Base-by-base conservation (phyloP, 345 rosid genomes). In the thale cress (Arabidopsis thaliana) region DNA sequence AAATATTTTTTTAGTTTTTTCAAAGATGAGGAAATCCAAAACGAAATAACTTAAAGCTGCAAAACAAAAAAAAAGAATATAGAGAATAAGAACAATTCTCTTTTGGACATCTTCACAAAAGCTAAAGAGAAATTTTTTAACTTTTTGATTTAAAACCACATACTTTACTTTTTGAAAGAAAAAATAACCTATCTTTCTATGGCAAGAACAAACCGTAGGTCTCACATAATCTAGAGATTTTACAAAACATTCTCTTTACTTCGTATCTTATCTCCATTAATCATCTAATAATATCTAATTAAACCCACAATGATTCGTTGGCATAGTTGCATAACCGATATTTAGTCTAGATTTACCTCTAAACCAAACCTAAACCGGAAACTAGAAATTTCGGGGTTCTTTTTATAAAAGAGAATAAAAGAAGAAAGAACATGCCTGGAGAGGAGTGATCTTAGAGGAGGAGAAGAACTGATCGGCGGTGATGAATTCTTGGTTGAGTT, bases 381-480 rank as follows among this genome's bases (percentile, higher is more conserved):
- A 67, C 5, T 6, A 50, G 28, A 59, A 67, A 11, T 50, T 32
- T 32, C 2, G 52, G 74, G 59, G 38, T 11, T 75, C 25, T 12
- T n/a, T 4, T 3, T 4, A 38, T 28, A 38, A 36, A 34, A 34
- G 0, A 55, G 32, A 60, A 24, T 4, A 8, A 62, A 34, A 23
- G 1, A 36, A 7, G 7, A 48, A 8, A 8, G 5, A 48, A 62
- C 82, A 75, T 74, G 59, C 96, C 96, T 93, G 97, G 69, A 93
- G 85, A 66, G 98, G 97, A 34, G 94, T 86, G 84, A 91, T 62
- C 50, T 51, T 83, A 50, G 87, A 80, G 13, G 75, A 66, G 7
- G 75, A 60, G 58, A 81, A 89, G 84, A 88, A 91, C 75, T 93
- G 98, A 71, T 91, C 96, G 20, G 90, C 87, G 4, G 89, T 79